Evolutionary conservation across 768 basidiomycete genomes (phyloP), one percentile per base, ranked within the genome.

Genomic region (Sporobolomyces pararoseus): DNA sequence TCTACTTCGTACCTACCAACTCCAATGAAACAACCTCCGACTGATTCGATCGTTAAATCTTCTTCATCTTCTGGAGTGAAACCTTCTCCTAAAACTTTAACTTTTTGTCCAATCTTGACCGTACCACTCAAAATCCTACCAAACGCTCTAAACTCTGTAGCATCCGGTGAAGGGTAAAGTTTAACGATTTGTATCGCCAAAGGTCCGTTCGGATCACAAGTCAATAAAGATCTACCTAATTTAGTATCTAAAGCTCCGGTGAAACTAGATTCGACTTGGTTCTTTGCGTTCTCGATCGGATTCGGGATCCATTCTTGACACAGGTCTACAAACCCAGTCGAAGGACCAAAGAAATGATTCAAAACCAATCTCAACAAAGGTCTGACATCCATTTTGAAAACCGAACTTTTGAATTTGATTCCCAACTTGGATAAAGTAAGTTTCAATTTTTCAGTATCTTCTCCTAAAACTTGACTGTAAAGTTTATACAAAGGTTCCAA

Each of bases 11-110:
- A 99, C 77, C 95, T 84, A 21, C 95, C 86, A 83, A 97, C 89
- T 77, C 85, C 86, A 66, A 98, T 86, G 90, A 92, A 91, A 23
- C 98, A 82, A 70, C 88, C 88, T 74, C 97, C 94, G 4, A 96
- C 85, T 3, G 82, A 84, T 19, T 85, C 86, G 70, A 86, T 87
- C 79, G 89, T 85, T 92, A 97, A 95, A 77, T 99, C 96, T 80
- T 99, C 96, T 81, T 98, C 95, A 74, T 99, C 96, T 76, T 97
- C 95, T n/a, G 91, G 90, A 19, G 93, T 95, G 79, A 94, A 99
- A 0, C 92, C 92, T 79, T 98, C 96, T 65, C 96, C 96, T 10
- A 99, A 83, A n/a, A 98, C 94, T 81, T 96, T 97, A 72, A 99
- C 83, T 39, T 87, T 83, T 83, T 86, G 84, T 17, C 92, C 92